phyloP scores from a whole-genome alignment of 257 asterid species.

The Solanum bulbocastanum region DNA sequence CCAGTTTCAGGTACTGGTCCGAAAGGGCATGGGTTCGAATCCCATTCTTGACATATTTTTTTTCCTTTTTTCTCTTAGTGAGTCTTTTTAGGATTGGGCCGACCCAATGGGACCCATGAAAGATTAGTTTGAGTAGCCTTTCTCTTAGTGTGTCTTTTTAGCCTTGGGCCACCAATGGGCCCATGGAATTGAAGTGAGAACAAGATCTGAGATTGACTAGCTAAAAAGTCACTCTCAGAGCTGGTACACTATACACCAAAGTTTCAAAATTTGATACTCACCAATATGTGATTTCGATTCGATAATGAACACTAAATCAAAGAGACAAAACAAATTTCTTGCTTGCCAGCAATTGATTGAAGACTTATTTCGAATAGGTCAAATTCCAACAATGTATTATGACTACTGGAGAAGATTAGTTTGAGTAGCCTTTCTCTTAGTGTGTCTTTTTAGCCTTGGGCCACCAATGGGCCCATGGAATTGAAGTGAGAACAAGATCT shows the following conservation, averaged over 20 bases:
- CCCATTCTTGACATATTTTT: background rate
- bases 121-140: background rate
- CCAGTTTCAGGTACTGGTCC: slow-evolving; percentile 11
- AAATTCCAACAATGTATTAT: background rate
- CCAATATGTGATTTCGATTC: background rate
- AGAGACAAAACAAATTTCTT: background rate
- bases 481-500: background rate
- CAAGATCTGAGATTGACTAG: background rate
- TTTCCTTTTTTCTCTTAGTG: background rate
- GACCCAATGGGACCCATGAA: background rate
- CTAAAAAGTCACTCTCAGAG: background rate
- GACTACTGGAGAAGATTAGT: too few species aligned
- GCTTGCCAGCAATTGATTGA: background rate
- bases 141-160: background rate
- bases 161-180: background rate
- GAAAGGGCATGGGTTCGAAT: slow-evolving; percentile 8
- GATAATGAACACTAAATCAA: background rate
- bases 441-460: background rate
- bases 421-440: too few species aligned
- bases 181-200: background rate
- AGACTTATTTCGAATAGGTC: background rate
- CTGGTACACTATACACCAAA: background rate
- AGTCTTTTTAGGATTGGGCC: background rate
- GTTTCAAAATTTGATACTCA: background rate
- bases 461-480: background rate